A percentile compares a stretch with the other conserved stretches of the same genome.
Evolutionary conservation across 2,329 filamentous ascomycete species (phyloP).

Genomic region (Phaeoacremonium minimum): DNA sequence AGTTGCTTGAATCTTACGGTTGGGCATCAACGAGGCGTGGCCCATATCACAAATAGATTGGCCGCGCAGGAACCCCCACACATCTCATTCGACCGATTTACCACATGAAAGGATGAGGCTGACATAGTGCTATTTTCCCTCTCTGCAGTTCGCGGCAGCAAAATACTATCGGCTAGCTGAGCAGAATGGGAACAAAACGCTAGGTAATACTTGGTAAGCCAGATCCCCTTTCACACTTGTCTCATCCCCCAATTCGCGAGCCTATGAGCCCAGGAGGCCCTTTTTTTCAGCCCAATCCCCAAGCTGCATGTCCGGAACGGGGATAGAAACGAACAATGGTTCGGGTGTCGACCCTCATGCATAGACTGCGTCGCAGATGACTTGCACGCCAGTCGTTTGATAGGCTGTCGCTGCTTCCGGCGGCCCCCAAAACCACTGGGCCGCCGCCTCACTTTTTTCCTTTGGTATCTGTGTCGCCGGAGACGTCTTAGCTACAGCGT

Average conservation of each 20-base stretch:
- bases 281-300: constrained; percentile 5
- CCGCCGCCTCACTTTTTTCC: constrained; percentile 1
- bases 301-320: constrained; percentile 1
- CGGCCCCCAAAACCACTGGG: neutral
- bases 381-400: constrained; percentile 2
- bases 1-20: constrained; percentile 16
- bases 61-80: constrained; percentile 2
- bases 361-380: constrained; percentile 6
- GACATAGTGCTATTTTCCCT: constrained; percentile 30
- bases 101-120: too few relatives aligned
- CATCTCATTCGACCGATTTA: too few relatives aligned
- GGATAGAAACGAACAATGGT: too few relatives aligned
- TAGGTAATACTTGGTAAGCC: constrained; percentile 93
- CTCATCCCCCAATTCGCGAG: neutral
- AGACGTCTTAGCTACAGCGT: neutral
- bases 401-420: constrained; percentile 3
- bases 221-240: constrained; percentile 11
- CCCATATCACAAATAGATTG: too few relatives aligned
- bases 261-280: too few relatives aligned
- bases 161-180: constrained; percentile 92
- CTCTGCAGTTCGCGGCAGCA: constrained; percentile 67
- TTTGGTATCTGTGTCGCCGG: neutral
- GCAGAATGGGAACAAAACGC: constrained; percentile 78
- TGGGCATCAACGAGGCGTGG: constrained; percentile 35
- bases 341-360: constrained; percentile 2